Evolutionary conservation across 1,284 basidiomycete genomes (phyloP), one percentile per base, ranked within the genome.

Genomic region (Leccinum fuscescens): DNA sequence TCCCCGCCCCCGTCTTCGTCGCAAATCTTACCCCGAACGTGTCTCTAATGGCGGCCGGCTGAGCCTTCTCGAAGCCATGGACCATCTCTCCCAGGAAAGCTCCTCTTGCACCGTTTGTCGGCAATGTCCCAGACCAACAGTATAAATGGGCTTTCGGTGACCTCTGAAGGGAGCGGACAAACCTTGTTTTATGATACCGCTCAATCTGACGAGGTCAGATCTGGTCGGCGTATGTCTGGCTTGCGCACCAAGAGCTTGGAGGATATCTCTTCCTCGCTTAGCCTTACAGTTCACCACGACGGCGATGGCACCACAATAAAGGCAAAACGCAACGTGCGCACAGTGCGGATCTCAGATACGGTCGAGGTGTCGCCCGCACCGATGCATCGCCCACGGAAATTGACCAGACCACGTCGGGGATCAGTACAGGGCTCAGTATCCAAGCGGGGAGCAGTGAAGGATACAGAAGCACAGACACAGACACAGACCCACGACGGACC

Each of bases 51-150:
- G 62, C 4, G 55, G 59, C 22, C 61, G 73, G 11, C 57, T 72
- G 20, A 72, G 73, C 35, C 64, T 72, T 12, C 54, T 74, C 3
- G 73, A 73, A 55, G 73, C 71, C 9, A 61, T 75, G 65, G 67
- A 73, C 39, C 69, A 62, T 29, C 63, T 71, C 5, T 74, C 69
- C 1, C 68, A 67, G 17, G 68, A 66, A 54, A 35, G n/a, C 52
- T 9, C 52, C 4, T 22, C 57, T 12, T 49, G 6, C 46, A 64
- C 7, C 58, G 60, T 24, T 59, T 68, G 27, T 72, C 69, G 2
- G 31, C 17, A 9, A n/a, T 51, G 24, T 60, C 67, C n/a, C 61
- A 61, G n/a, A 17, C 39, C 1, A 56, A 67, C 6, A 51, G 14
- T 1, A 15, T n/a, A 35, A 64, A 67, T 11, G 62, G 66, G 3